A percentile compares a stretch with the other conserved stretches of the same genome.
These are phyloP conservation scores for Trichoderma lentiforme DNA, from an alignment of 2,329 filamentous ascomycete genomes.

Conservation along the genomic window DNA sequence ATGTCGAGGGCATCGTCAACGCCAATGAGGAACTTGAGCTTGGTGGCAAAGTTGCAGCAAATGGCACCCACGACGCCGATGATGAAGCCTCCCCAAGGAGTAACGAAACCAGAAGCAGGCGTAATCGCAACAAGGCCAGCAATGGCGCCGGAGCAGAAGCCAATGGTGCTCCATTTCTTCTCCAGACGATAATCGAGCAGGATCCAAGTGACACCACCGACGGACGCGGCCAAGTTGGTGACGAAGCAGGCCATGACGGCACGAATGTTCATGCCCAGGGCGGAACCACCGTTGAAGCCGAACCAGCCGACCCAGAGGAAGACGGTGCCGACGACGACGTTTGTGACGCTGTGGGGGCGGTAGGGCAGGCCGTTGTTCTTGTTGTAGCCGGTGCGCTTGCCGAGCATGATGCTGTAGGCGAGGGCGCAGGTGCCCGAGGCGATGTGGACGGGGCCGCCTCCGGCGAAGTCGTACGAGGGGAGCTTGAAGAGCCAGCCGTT, in stretches of 20 bases:
- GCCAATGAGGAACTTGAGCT: slow-evolving; percentile 70
- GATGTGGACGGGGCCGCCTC: slow-evolving; percentile 73
- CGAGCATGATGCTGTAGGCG: slow-evolving; percentile 70
- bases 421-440: slow-evolving; percentile 68
- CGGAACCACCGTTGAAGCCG: slow-evolving; percentile 88
- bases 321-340: slow-evolving; percentile 69
- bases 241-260: slow-evolving; percentile 87
- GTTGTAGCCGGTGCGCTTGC: slow-evolving; percentile 62
- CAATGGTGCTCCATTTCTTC: slow-evolving; percentile 89
- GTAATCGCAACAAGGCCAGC: slow-evolving; percentile 85
- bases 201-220: slow-evolving; percentile 80
- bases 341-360: slow-evolving; percentile 69
- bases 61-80: slow-evolving; percentile 60
- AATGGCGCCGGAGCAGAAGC: slow-evolving; percentile 87
- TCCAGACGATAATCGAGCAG: slow-evolving; percentile 88
- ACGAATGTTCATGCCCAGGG: slow-evolving; percentile 76
- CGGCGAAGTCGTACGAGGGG: slow-evolving; percentile 70
- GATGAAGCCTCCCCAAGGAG: slow-evolving; percentile 58
- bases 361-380: slow-evolving; percentile 61
- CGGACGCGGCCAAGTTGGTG: slow-evolving; percentile 80
- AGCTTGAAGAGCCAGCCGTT: slow-evolving; percentile 69
- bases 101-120: slow-evolving; percentile 77
- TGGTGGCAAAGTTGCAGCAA: slow-evolving; percentile 80
- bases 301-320: slow-evolving; percentile 95
- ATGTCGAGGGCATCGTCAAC: slow-evolving; percentile 88